Base-by-base conservation (phyloP, 2,329 filamentous ascomycete species). In the Cytospora piceicola region DNA sequence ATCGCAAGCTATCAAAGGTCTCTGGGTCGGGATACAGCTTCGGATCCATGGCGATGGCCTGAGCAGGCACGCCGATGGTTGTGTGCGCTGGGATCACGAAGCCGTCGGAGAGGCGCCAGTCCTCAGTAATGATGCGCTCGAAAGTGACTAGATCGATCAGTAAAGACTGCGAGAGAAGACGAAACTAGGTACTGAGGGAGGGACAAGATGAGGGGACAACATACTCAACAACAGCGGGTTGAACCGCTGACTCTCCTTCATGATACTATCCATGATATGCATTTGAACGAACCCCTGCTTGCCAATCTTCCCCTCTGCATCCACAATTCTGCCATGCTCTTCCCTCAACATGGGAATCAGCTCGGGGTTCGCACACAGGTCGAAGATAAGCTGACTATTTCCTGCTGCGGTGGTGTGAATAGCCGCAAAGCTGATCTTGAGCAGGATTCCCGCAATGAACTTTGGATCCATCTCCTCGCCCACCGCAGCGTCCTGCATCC, bases 361-460 rank as follows among this genome's bases (percentile, higher is more conserved):
- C 36, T 86, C 80, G 0, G 83, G 84, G 65, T 78, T 74, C 5
- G 81, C 77, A 0, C 80, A 80, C 5, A 89, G 72, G 64, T 85
- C 82, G n/a, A 70, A 85, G 53, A 88, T 77, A 4, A 79, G 78
- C 29, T 77, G 85, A 1, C 80, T 82, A 0, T 78, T 69, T 0
- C 81, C 76, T 46, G 80, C 72, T 0, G 80, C 79, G 0, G 81
- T 85, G 0, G 82, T 84, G 64, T 84, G 81, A 29, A 86, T 84
- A 2, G 83, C 80, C 0, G 82, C 82, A 60, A 84, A 80, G 54
- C 76, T 79, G 14, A 84, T 69, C 0, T 74, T 72, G 1, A 83
- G 73, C 69, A 83, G 77, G 9, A 82, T 71, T 30, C 77, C 73
- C 0, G 73, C 71, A 27, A 81, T 14, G 24, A 60, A 64, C 17